Percentiles rank a stretch among this genome's conserved stretches.
Conservation (phyloP, 225 moss, liverwort and hornwort genomes). For the Physcomitrellopsis africana region DNA sequence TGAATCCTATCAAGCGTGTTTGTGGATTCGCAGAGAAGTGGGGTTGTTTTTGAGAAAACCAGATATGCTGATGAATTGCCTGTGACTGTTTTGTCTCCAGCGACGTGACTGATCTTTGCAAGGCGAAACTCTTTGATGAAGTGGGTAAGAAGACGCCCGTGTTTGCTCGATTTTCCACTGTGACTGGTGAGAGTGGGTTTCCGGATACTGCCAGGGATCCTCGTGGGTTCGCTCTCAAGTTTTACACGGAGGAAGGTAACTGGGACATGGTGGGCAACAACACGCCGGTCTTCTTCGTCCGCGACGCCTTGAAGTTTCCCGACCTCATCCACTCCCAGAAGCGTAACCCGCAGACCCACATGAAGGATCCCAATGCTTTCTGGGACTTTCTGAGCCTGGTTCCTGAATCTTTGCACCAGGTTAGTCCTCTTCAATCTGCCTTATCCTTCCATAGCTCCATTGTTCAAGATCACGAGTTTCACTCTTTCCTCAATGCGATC, state of each 20-base stretch:
- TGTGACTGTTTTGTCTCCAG: conserved; percentile 29
- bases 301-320: conserved; percentile 77
- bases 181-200: conserved; percentile 65
- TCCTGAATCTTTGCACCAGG: conserved; percentile 86
- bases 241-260: conserved; percentile 88
- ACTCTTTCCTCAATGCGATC: not conserved
- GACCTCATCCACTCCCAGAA: conserved; percentile 91
- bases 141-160: conserved; percentile 81
- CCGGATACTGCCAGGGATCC: conserved; percentile 74
- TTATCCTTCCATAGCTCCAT: not conserved
- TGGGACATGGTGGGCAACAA: conserved; percentile 98
- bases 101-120: conserved; percentile 72
- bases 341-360: conserved; percentile 81
- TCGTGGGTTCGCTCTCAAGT: conserved; percentile 78
- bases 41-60: not conserved
- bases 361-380: conserved; percentile 75
- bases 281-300: conserved; percentile 82
- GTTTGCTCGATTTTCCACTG: conserved; percentile 51
- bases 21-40: not conserved
- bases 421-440: conserved; percentile 4
- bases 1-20: not conserved
- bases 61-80: not conserved
- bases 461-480: not conserved
- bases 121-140: conserved; percentile 57
- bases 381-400: conserved; percentile 89